Base-by-base conservation (phyloP, 768 basidiomycete species). In the Psilocybe sp. region DNA sequence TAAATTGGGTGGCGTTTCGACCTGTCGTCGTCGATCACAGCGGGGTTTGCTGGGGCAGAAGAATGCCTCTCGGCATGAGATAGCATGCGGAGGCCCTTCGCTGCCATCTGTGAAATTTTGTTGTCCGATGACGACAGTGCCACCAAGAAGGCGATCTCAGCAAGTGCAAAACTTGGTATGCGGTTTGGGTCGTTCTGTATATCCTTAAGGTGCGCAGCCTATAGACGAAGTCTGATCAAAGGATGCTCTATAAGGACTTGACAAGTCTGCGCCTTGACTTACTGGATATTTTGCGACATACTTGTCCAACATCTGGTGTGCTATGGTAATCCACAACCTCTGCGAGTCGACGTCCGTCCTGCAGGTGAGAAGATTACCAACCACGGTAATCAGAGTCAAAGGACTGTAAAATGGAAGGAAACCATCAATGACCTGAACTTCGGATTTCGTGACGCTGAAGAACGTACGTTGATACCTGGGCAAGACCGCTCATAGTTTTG, bases 1-100 rank as follows among this genome's bases (percentile, higher is more conserved):
- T 89, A 91, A 36, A 89, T 79, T 0, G 82, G 81, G 62, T 86
- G 81, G 18, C 89, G 78, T 52, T 83, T 85, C 12, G 82, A 80
- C 18, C 77, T 71, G 56, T 85, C 82, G 40, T 86, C 85, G 40
- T 85, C 81, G 7, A 70, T 77, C 15, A 81, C 60, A 7, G 71
- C 71, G 6, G 70, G 65, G 35, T 79, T 76, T 1, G 74, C 60
- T 13, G 85, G 81, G 4, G 80, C 79, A 46, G 75, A 74, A 4
- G 81, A 79, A 43, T 82, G 76, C 14, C 81, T 76, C 58, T 91
- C 89, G 1, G 82, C 78, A 44, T 82, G 75, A 0, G 87, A 80
- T 35, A 92, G 69, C 3, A 85, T 68, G 39, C 88, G 84, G 46
- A 92, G 73, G 19, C 83, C 80, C 51, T 78, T 79, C 1, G 85